Base-by-base conservation (phyloP, 306 rosid genomes). In the Abrus pulchellus region DNA sequence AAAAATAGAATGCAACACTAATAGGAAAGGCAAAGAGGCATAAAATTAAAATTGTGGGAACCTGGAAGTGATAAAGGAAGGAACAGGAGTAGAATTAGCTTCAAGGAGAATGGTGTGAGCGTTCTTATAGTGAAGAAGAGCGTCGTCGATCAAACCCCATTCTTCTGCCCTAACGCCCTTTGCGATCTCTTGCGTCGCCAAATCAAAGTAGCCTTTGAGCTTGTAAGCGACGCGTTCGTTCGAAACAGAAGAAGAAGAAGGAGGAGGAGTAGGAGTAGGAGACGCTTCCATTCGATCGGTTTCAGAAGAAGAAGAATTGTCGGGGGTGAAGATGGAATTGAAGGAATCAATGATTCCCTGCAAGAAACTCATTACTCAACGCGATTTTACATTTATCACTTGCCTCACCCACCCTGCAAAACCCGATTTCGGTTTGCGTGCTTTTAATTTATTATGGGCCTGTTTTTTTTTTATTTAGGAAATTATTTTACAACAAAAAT, bases 131-230 rank as follows among this genome's bases (percentile, higher is more conserved):
- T 91, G 96, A 64, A 78, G 86, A 80, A 95, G 77, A 72, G 99
- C 98, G 32, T 95, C 94, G 72, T 93, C 93, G 55, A 88, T 43
- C 72, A 95, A 66, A 10, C 97, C 98, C 98, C 99, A 95, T 76
- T 95, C 99, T 81, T 95, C 99, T 6, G 99, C 99, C 82, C 97
- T 87, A 83, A 95, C 98, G 65, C 92, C 99, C 75, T 93, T 95
- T 12, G 83, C 95, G 88, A 95, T 93, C 93, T 95, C 96, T 71
- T 86, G 94, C 64, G 85, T 93, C 1, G 99, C 97, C 85, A 95
- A 90, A 83, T 93, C 96, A 76, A 84, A 91, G 87, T 85, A 95
- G 1, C 98, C 97, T 81, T 93, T 91, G 50, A 95, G 93, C 94
- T 95, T 95, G 83, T 86, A 90, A 11, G 98, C 99, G 2, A 93